phyloP scores from a whole-genome alignment of 768 basidiomycete genomes.

The Nidula microcarpa region DNA sequence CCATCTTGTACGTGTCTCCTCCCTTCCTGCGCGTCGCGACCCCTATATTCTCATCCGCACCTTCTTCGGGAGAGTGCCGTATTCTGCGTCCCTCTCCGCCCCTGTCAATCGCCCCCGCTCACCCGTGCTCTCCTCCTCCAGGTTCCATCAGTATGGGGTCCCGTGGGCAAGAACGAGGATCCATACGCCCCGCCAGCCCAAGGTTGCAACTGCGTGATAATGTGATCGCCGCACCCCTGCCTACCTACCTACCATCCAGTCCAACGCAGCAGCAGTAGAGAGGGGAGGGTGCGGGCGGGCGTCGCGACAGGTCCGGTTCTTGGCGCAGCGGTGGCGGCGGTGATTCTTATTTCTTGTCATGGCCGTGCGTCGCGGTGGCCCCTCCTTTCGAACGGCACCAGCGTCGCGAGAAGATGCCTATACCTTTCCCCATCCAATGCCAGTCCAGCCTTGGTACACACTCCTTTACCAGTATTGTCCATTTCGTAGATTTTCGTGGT shows the following conservation, averaged over 20 bases:
- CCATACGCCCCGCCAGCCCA: slow-evolving; percentile 84
- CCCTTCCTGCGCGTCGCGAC: slow-evolving; percentile 2
- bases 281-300: not conserved
- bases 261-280: not conserved
- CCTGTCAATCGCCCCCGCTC: not conserved
- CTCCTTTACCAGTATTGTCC: slow-evolving; percentile 11
- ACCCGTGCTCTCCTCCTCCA: slow-evolving; percentile 23
- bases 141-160: slow-evolving; percentile 95
- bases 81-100: not conserved
- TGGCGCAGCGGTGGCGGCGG: not conserved
- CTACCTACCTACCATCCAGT: not conserved
- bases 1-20: slow-evolving; percentile 60
- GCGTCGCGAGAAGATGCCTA: slow-evolving; percentile 6
- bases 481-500: slow-evolving; percentile 3
- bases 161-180: slow-evolving; percentile 84
- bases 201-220: slow-evolving; percentile 69
- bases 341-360: not conserved
- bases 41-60: slow-evolving; percentile 8
- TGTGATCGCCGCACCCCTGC: slow-evolving; percentile 38
- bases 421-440: slow-evolving; percentile 18
- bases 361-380: not conserved
- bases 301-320: not conserved
- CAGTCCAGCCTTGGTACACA: slow-evolving; percentile 11
- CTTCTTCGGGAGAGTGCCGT: slow-evolving; percentile 7
- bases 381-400: not conserved